Base-by-base conservation (phyloP, 2,329 filamentous ascomycete species). In the Clonostachys rhizophaga region DNA sequence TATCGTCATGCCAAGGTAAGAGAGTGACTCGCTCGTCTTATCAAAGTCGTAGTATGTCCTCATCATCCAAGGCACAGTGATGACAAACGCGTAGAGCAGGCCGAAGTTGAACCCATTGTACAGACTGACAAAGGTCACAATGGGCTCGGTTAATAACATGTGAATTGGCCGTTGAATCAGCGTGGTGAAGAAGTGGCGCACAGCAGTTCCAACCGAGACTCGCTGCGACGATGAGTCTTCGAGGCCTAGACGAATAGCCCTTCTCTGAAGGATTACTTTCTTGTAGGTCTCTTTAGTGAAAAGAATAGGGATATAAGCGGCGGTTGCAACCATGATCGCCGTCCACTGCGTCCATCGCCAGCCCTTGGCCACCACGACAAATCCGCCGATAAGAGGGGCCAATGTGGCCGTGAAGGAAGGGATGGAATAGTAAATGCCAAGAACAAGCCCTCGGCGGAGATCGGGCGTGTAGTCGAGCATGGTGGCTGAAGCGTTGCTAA, bases 121-220 rank as follows among this genome's bases (percentile, higher is more conserved):
- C 24, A 88, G 69, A 36, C 77, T 79, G 4, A 83, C 69, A 5
- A 87, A 65, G 11, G 84, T 61, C 24, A 89, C 84, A 55, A 89
- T 89, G 3, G 86, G 86, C 58, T 89, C 86, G 47, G 69, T 68
- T 69, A 89, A 84, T 8, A 89, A 74, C 45, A 89, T 73, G 42
- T 84, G 69, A 82, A 84, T 86, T 2, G 86, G 86, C 4, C 86
- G 74, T 44, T 75, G 70, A 52, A 81, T 76, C 48, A 75, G 59
- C 51, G 72, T 74, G 46, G 78, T 59, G 13, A 57, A 53, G 47
- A 60, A 59, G 44, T 58, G 53, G 16, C 57, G 50, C 44, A 60
- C 55, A 34, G 56, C 55, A 5, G 54, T 48, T 7, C 53, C 55
- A 0, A 56, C 52, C 3, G 57, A 58, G 6, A 56, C 56, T 14